Conservation (phyloP, 257 asterid genomes). For the Nyctanthes arbortristis region DNA sequence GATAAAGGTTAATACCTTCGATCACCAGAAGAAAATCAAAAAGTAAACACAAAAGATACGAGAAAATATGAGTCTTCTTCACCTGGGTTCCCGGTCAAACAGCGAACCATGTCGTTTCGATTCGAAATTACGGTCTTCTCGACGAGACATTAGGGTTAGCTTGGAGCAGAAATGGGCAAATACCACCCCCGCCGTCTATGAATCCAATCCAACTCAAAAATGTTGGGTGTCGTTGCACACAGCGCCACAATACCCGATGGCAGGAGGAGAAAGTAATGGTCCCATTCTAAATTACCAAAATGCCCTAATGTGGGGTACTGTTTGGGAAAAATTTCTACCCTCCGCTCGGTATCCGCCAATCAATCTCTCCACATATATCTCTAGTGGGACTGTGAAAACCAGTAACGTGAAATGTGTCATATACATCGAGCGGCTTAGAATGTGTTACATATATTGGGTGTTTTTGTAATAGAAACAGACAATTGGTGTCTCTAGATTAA, state of each 20-base stretch:
- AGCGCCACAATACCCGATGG: background rate
- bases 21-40: background rate
- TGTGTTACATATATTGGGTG: too few relatives aligned
- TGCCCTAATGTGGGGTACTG: background rate
- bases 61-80: background rate
- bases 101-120: slow-evolving; percentile 72
- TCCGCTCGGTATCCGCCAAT: background rate
- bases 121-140: slow-evolving; percentile 64
- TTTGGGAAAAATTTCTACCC: too few relatives aligned
- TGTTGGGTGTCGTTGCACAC: background rate
- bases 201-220: background rate
- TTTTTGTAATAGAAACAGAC: too few relatives aligned
- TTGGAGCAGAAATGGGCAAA: background rate
- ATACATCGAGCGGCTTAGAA: too few relatives aligned
- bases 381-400: too few relatives aligned
- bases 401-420: too few relatives aligned
- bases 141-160: slow-evolving; percentile 58
- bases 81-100: slow-evolving; percentile 88
- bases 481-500: too few relatives aligned
- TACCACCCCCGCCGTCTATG: background rate
- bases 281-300: background rate
- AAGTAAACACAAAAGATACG: background rate
- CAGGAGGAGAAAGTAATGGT: background rate
- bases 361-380: too few relatives aligned
- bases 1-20: background rate